Percentiles rank a stretch among this genome's conserved stretches.
These are phyloP conservation scores for Pseudozyma thailandica DNA, from an alignment of 1,284 basidiomycete genomes.

Conservation along the genomic window DNA sequence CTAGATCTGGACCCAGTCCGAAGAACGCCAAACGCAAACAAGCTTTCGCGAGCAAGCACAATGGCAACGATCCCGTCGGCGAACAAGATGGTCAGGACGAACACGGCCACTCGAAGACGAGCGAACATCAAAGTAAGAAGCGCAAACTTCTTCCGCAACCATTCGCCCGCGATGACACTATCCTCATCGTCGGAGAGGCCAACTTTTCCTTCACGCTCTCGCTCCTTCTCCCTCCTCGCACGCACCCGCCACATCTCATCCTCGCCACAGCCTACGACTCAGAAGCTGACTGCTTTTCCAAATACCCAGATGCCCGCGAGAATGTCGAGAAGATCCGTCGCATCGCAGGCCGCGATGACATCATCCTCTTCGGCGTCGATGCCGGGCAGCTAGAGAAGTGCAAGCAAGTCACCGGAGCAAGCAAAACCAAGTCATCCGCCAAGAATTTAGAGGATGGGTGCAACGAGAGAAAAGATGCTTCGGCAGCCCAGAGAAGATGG, in stretches of 20 bases:
- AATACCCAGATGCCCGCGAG: constrained; percentile 82
- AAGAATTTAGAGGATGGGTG: constrained; percentile 13
- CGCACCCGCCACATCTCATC: constrained; percentile 75
- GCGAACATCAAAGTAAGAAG: not conserved
- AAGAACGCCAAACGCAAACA: constrained; percentile 23
- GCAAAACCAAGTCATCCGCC: constrained; percentile 9
- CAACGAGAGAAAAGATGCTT: not conserved
- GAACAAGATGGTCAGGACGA: not conserved
- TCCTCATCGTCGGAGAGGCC: constrained; percentile 87
- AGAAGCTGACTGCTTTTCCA: constrained; percentile 79
- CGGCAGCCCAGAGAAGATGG: constrained; percentile 71
- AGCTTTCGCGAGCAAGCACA: not conserved
- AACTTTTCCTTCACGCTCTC: constrained; percentile 92
- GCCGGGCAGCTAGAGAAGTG: constrained; percentile 79
- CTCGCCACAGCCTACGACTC: constrained; percentile 89
- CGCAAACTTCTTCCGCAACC: constrained; percentile 71
- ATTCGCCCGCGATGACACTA: constrained; percentile 78
- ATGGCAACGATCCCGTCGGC: not conserved
- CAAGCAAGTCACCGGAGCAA: constrained; percentile 66
- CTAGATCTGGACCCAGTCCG: constrained; percentile 9
- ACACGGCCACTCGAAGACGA: not conserved
- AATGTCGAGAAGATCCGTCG: constrained; percentile 72
- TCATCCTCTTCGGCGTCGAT: constrained; percentile 85
- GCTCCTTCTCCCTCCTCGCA: constrained; percentile 71
- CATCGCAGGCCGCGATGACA: constrained; percentile 72